phyloP scores from a whole-genome alignment of 2,329 filamentous ascomycete species.

The Ophiostoma perfectum region DNA sequence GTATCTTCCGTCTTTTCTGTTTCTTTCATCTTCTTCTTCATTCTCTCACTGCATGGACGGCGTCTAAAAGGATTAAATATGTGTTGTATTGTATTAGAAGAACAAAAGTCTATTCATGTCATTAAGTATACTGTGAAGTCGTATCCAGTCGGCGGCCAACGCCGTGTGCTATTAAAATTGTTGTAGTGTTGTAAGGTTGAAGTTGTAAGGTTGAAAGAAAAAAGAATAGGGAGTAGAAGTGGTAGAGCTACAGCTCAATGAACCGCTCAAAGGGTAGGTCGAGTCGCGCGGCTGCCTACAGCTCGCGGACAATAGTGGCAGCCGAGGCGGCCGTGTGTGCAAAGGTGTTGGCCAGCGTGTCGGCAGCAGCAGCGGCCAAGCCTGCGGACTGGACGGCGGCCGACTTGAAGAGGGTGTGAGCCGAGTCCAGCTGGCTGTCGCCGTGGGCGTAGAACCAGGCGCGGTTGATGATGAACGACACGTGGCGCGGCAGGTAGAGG shows the following conservation, averaged over 20 bases:
- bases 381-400: constrained; percentile 27
- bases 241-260: neutral
- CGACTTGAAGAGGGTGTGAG: constrained; percentile 40
- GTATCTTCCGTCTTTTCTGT: neutral
- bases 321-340: constrained; percentile 18
- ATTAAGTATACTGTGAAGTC: constrained; percentile 7
- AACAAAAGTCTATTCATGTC: constrained; percentile 7
- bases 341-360: constrained; percentile 30
- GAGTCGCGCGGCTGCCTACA: constrained; percentile 30
- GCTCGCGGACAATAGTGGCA: constrained; percentile 34
- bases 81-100: too few relatives aligned
- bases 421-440: constrained; percentile 48
- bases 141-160: neutral
- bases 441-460: constrained; percentile 94
- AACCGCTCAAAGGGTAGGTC: constrained; percentile 8
- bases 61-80: too few relatives aligned
- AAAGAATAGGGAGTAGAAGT: neutral
- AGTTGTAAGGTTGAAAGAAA: neutral
- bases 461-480: constrained; percentile 73
- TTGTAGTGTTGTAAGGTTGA: neutral
- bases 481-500: constrained; percentile 89
- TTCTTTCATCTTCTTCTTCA: neutral
- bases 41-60: too few relatives aligned
- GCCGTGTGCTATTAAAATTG: too few relatives aligned
- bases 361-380: constrained; percentile 18